Percentiles rank a stretch among this genome's conserved stretches.
Evolutionary conservation across 2,329 filamentous ascomycete genomes (phyloP).

Genomic region (Cephalotrichum gorgonifer): DNA sequence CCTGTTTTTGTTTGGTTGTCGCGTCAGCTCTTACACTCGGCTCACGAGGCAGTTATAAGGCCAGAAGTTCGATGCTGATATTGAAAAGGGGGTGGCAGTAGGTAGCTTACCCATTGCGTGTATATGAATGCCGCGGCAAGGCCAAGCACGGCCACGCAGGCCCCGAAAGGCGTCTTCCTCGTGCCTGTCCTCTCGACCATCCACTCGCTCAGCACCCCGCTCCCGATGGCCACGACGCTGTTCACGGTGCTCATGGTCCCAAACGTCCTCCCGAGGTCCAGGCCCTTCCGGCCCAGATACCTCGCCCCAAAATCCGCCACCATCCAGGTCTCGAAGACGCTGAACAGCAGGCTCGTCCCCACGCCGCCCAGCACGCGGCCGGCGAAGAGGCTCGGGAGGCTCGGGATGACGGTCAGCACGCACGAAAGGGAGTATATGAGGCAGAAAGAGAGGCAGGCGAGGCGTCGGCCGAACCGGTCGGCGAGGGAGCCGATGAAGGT

Average conservation of each 20-base stretch:
- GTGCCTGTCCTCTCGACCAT: slow-evolving; percentile 34
- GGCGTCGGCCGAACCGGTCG: slow-evolving; percentile 38
- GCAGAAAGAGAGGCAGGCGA: slow-evolving; percentile 45
- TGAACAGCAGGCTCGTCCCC: slow-evolving; percentile 46
- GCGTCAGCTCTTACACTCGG: background rate
- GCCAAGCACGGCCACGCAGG: slow-evolving; percentile 24
- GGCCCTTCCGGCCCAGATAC: slow-evolving; percentile 26
- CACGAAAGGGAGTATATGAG: slow-evolving; percentile 41
- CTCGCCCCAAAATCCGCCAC: slow-evolving; percentile 41
- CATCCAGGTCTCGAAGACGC: slow-evolving; percentile 52
- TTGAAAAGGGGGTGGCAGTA: background rate
- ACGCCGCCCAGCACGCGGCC: slow-evolving; percentile 45
- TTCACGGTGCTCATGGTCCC: slow-evolving; percentile 40
- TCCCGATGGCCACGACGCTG: slow-evolving; percentile 42
- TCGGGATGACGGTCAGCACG: slow-evolving; percentile 19
- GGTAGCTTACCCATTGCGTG: slow-evolving; percentile 35
- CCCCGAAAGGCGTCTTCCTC: slow-evolving; percentile 37
- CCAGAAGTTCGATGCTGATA: background rate
- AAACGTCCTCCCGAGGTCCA: slow-evolving; percentile 36
- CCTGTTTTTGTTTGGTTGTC: slow-evolving; percentile 33
- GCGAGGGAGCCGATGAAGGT: slow-evolving; percentile 36
- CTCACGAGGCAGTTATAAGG: background rate
- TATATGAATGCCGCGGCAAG: slow-evolving; percentile 32
- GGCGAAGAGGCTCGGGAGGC: slow-evolving; percentile 31
- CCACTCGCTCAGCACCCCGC: slow-evolving; percentile 39